Conservation (phyloP, 352 stramenopile species). For the Globisporangium canariense region DNA sequence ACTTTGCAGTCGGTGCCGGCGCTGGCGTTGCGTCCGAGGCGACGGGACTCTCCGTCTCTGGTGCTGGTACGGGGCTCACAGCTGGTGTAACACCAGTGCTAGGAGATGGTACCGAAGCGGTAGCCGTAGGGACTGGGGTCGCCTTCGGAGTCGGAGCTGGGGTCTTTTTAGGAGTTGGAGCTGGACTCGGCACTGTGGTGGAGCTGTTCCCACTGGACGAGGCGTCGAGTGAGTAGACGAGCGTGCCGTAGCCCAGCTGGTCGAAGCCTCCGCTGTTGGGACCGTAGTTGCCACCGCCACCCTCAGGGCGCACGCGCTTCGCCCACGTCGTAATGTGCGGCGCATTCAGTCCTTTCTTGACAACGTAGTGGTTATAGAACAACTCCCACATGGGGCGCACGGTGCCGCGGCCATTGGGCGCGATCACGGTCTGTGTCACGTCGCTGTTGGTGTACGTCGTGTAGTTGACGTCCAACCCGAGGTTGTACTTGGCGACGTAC, state of each 20-base stretch:
- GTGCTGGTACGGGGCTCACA: not conserved
- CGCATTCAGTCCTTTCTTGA: constrained; percentile 14
- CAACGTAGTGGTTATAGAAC: constrained; percentile 22
- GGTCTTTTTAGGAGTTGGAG: not conserved
- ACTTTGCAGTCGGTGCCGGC: not conserved
- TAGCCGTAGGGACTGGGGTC: not conserved
- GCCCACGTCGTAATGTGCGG: constrained; percentile 14
- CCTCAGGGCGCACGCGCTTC: constrained; percentile 14
- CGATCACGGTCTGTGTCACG: constrained; percentile 19
- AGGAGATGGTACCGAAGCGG: not conserved
- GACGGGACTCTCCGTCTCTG: not conserved
- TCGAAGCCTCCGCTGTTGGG: constrained; percentile 21
- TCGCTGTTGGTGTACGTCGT: constrained; percentile 22
- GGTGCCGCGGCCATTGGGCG: constrained; percentile 1
- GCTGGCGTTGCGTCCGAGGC: not conserved
- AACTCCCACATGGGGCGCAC: constrained; percentile 18
- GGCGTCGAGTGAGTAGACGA: constrained; percentile 15
- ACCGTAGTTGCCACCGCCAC: constrained; percentile 21
- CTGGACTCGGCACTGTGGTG: not conserved
- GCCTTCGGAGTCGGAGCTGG: not conserved
- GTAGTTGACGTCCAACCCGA: constrained; percentile 16
- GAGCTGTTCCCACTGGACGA: not conserved
- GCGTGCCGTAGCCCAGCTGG: constrained; percentile 21
- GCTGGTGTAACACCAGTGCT: not conserved
- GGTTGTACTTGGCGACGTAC: constrained; percentile 23